Conservation (phyloP, 108 stramenopile genomes). For the Fragilariopsis cylindrus region DNA sequence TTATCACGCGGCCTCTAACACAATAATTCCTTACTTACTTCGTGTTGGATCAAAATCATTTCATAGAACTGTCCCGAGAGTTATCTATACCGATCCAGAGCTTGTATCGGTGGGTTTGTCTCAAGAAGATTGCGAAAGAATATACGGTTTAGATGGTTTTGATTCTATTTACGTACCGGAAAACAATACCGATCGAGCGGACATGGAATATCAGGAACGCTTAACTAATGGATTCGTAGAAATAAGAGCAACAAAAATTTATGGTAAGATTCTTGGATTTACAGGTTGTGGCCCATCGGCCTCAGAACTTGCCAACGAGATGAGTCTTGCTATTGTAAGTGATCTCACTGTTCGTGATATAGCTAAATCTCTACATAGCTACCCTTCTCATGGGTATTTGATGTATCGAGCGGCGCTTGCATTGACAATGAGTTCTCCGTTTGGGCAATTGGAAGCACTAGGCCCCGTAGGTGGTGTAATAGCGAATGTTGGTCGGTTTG, state of each 20-base stretch:
- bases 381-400: conserved; percentile 58
- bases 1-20: conserved; percentile 37
- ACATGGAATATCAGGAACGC: conserved; percentile 41
- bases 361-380: conserved; percentile 39
- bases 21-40: conserved; percentile 29
- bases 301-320: conserved; percentile 50
- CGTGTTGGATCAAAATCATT: conserved; percentile 4
- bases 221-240: conserved; percentile 39
- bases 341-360: conserved; percentile 31
- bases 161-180: conserved; percentile 19
- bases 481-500: conserved; percentile 5
- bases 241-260: conserved; percentile 27
- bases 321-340: conserved; percentile 38
- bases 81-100: conserved; percentile 54
- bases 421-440: conserved; percentile 28
- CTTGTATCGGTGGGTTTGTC: conserved; percentile 47
- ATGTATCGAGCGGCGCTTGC: conserved; percentile 45
- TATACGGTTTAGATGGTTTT: conserved; percentile 43
- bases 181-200: conserved; percentile 43
- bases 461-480: conserved; percentile 23
- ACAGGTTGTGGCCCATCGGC: conserved; percentile 45
- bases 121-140: conserved; percentile 31
- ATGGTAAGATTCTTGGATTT: conserved; percentile 39
- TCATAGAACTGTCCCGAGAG: conserved; percentile 43
- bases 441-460: conserved; percentile 37